A percentile compares a stretch with the other conserved stretches of the same genome.
phyloP scores from a whole-genome alignment of 306 rosid genomes.

The Crotalaria pallida region DNA sequence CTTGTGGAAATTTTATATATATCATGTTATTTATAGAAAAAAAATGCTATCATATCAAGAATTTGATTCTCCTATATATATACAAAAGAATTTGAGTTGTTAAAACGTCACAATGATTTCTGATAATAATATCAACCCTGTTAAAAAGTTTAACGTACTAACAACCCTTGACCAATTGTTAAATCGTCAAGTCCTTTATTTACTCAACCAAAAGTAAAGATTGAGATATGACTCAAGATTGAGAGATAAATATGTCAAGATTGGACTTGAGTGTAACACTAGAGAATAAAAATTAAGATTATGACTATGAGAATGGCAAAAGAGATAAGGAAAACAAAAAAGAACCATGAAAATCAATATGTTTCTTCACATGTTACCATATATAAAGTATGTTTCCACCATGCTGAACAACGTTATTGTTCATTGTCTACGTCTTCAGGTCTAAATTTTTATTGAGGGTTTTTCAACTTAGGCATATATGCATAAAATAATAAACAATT shows the following conservation, averaged over 20 bases:
- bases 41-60: too few species aligned
- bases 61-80: not conserved
- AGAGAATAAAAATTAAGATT: not conserved
- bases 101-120: not conserved
- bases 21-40: too few species aligned
- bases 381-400: conserved; percentile 39
- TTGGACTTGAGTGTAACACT: not conserved
- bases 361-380: conserved; percentile 13
- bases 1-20: too few species aligned
- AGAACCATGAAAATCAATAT: not conserved
- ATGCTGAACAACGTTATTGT: conserved; percentile 36
- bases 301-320: not conserved
- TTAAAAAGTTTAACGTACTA: not conserved
- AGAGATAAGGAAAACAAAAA: not conserved
- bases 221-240: not conserved
- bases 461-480: too few species aligned
- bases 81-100: too few species aligned
- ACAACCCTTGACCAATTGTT: not conserved
- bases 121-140: not conserved
- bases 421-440: not conserved
- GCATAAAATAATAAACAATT: too few species aligned
- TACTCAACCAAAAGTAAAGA: not conserved
- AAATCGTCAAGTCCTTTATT: too few species aligned
- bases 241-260: not conserved
- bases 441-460: not conserved